Base-by-base conservation (phyloP, 2,329 filamentous ascomycete genomes). In the Epichloe sylvatica region DNA sequence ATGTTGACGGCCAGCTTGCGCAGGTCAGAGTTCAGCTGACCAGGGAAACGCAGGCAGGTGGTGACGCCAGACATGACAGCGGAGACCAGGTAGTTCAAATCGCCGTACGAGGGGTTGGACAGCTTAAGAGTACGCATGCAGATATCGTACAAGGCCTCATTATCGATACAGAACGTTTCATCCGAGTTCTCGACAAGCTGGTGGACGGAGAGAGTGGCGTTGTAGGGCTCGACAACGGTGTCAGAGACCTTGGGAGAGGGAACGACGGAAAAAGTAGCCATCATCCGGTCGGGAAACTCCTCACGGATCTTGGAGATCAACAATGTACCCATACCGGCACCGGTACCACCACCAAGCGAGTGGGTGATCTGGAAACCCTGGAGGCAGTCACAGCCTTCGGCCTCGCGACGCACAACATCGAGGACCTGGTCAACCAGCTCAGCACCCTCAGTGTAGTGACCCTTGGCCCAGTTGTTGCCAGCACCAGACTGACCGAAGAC, bases 381-480 rank as follows among this genome's bases (percentile, higher is more conserved):
- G 57, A 97, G 89, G 80, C 88, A 95, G 80, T 98, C 91, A 69
- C 92, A 97, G 70, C 85, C 88, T 77, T 97, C 91, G 61, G 92
- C 90, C 79, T 98, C 91, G 65, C 91, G 91, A 69, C 91, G 92
- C 67, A 98, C 91, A 59, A 98, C 91, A 70, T 97, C 91, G 62
- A 98, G 83, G 62, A 98, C 91, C 66, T 96, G 80, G 78, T 98
- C 91, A 60, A 98, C 91, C 57, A 97, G 81, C 78, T 98, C 92
- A 62, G 91, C 91, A 82, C 91, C 91, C 79, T 98, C 91, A 57
- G 91, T 98, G 81, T 98, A 98, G 72, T 98, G 91, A 76, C 91
- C 91, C 84, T 97, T 98, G 72, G 91, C 91, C 91, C 91, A 98
- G 83, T 97, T 97, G 87, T 98, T 98, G 76, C 91, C 91, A 70